Evolutionary conservation across 164 flowering plant genomes (phyloP).

Genomic region (Taxillus chinensis): DNA sequence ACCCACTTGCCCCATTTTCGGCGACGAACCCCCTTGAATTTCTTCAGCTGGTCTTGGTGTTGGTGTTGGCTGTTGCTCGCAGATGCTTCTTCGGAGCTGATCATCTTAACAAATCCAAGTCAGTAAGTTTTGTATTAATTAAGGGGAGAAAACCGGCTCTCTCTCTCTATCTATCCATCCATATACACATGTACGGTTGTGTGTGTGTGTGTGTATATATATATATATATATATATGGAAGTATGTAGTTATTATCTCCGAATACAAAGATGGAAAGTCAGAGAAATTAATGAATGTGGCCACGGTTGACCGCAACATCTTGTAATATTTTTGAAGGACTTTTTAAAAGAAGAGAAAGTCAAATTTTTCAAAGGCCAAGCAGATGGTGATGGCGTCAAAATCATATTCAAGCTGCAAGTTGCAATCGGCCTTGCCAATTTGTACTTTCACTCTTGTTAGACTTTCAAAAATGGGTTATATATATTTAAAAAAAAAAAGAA

Average conservation of each 20-base stretch:
- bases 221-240: no score
- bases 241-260: neutral
- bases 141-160: neutral
- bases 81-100: neutral
- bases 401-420: no score
- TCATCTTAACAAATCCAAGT: neutral
- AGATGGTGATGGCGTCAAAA: no score
- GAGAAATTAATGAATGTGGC: neutral
- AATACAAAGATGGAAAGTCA: neutral
- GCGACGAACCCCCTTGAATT: conserved; percentile 41
- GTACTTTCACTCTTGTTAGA: no score
- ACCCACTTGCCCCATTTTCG: conserved; percentile 86
- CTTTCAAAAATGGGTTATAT: no score
- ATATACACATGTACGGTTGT: no score
- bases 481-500: no score
- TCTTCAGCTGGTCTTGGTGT: conserved; percentile 8
- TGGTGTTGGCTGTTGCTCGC: conserved; percentile 1
- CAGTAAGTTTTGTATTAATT: no score
- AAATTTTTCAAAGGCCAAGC: neutral
- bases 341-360: neutral
- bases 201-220: no score
- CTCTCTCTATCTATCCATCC: no score
- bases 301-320: neutral
- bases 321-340: neutral
- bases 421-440: no score